Base-by-base conservation (phyloP, 2,329 filamentous ascomycete species). In the Neonectria ditissima region DNA sequence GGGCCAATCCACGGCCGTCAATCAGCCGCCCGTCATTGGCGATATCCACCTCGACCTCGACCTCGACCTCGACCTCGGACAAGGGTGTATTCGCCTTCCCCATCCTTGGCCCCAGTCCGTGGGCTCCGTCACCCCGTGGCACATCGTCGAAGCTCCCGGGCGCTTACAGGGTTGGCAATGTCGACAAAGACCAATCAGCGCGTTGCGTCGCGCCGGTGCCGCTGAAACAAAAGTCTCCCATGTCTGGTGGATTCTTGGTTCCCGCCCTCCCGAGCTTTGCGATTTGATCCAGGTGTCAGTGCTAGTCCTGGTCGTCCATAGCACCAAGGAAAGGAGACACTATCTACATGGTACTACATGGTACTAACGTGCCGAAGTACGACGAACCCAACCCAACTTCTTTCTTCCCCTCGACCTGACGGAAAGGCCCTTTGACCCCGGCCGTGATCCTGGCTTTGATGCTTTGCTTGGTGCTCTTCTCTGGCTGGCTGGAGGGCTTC, bases 161-260 rank as follows among this genome's bases (percentile, higher is more conserved):
- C 72, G 72, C 72, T 74, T 74, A 74, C 66, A 71, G 54, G 56
- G 55, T 65, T 62, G 62, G 63, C 62, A 62, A 54, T 58, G 32
- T 52, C 32, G 18, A 28, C 43, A n/a, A 39, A 39, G 62, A 22
- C 72, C 72, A 74, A 74, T 74, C 69, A 74, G 32, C 44, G 37
- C 24, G 47, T 51, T 22, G 52, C 20, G 16, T 32, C 9, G 50
- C 53, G 28, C 22, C 60, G 26, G 45, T 69, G 57, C 47, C 65
- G 55, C 62, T 55, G 62, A 61, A 61, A 60, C 53, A 53, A 55
- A 55, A 32, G 50, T 24, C 32, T 57, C 57, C 57, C 53, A 64
- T 60, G 45, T n/a, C 30, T 45, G 13, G 44, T 22, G 30, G 45
- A 20, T 20, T 54, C n/a, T 28, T 26, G 48, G 52, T 43, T 52